Conservation (phyloP, 2,329 filamentous ascomycete genomes). For the Colletotrichum spaethianum region DNA sequence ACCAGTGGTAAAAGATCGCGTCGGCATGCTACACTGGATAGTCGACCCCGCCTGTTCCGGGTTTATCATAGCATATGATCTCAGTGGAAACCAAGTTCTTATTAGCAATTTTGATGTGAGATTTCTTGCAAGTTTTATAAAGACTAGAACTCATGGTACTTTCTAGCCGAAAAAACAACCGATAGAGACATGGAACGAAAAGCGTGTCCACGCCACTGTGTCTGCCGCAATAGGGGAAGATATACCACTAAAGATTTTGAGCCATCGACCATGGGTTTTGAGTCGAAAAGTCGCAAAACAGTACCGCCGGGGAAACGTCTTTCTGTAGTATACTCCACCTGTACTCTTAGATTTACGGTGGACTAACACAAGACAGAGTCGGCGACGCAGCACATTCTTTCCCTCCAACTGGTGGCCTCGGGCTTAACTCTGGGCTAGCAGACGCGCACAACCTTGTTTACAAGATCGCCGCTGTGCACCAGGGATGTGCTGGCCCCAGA, state of each 20-base stretch:
- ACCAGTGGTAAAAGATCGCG: conserved; percentile 52
- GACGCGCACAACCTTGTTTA: conserved; percentile 53
- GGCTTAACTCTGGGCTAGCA: conserved; percentile 50
- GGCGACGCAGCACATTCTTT: conserved; percentile 53
- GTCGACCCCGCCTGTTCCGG: conserved; percentile 58
- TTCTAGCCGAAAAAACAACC: conserved; percentile 51
- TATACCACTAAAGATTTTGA: conserved; percentile 55
- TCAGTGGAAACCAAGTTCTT: conserved; percentile 57
- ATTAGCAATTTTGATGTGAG: conserved; percentile 60
- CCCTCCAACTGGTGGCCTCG: conserved; percentile 51
- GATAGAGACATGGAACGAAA: conserved; percentile 52
- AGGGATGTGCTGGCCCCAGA: conserved; percentile 46
- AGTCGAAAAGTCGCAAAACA: conserved; percentile 57
- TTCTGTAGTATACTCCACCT: conserved; percentile 49
- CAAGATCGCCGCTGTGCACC: conserved; percentile 55
- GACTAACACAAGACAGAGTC: conserved; percentile 34
- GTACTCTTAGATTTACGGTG: no score
- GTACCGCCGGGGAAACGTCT: conserved; percentile 53
- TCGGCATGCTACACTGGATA: conserved; percentile 62
- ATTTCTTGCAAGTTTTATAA: not conserved
- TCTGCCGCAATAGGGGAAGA: conserved; percentile 50
- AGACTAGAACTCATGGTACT: not conserved
- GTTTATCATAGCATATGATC: conserved; percentile 60
- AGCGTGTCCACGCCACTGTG: conserved; percentile 50
- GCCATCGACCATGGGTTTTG: conserved; percentile 57